These are phyloP conservation scores for Scenedesmus sp. DNA, from an alignment of 163 green algal genomes.

Conservation along the genomic window DNA sequence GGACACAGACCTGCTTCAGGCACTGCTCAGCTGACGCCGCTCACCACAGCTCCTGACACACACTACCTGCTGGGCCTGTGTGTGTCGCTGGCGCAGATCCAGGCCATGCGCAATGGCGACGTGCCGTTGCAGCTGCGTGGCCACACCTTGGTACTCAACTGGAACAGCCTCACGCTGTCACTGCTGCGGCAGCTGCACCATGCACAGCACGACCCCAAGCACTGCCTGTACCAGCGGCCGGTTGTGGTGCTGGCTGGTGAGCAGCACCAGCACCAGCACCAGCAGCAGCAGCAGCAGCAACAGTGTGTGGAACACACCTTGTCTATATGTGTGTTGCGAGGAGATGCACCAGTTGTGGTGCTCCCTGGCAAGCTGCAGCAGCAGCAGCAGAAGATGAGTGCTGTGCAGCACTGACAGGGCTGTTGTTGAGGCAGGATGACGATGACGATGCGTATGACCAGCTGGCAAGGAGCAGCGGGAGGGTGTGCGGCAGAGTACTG, in stretches of 20 bases:
- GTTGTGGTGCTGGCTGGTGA: slow-evolving; percentile 52
- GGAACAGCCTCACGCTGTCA: slow-evolving; percentile 26
- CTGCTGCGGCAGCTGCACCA: slow-evolving; percentile 46
- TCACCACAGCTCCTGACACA: neutral
- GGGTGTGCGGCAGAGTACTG: too few relatives aligned
- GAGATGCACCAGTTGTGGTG: neutral
- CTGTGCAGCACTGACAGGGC: too few relatives aligned
- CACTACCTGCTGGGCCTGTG: neutral
- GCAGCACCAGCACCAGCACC: slow-evolving; percentile 4
- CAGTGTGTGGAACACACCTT: neutral
- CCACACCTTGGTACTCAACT: slow-evolving; percentile 50
- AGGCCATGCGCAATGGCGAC: slow-evolving; percentile 38
- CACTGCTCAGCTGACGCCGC: too few relatives aligned
- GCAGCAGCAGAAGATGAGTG: neutral
- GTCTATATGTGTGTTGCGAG: neutral
- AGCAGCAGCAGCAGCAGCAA: neutral
- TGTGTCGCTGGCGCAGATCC: slow-evolving; percentile 15
- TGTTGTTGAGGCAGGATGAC: too few relatives aligned
- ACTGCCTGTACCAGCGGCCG: slow-evolving; percentile 44
- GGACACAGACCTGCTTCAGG: too few relatives aligned
- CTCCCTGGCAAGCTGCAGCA: neutral
- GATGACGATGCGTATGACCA: too few relatives aligned
- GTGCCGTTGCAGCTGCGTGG: slow-evolving; percentile 27
- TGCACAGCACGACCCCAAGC: slow-evolving; percentile 34
- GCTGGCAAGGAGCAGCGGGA: too few relatives aligned